A percentile compares a stretch with the other conserved stretches of the same genome.
Evolutionary conservation across 176 grass and related monocot species (phyloP).

Genomic region (Aegilops sharonensis): DNA sequence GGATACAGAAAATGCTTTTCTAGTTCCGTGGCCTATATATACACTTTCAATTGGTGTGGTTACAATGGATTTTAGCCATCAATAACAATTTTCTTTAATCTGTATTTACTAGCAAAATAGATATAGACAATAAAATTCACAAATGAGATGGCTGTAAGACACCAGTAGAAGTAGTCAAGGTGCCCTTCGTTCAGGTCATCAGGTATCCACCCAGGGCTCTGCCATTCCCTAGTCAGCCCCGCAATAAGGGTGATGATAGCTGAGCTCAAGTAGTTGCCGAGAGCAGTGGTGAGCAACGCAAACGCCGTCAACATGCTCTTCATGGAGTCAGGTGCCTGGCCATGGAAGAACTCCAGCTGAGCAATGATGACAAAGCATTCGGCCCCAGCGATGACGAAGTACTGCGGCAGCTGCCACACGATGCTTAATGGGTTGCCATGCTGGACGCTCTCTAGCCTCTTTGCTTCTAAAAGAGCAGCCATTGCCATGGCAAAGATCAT

Average conservation of each 20-base stretch:
- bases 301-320: constrained; percentile 67
- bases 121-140: constrained; percentile 64
- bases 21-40: neutral
- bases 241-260: constrained; percentile 54
- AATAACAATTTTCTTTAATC: constrained; percentile 55
- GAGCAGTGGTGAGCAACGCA: constrained; percentile 52
- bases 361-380: constrained; percentile 63
- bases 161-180: constrained; percentile 79
- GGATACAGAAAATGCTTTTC: neutral
- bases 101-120: constrained; percentile 71
- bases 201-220: constrained; percentile 71
- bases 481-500: constrained; percentile 68
- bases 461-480: constrained; percentile 56
- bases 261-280: constrained; percentile 82
- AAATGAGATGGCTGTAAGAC: constrained; percentile 38
- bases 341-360: constrained; percentile 70
- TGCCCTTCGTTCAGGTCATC: constrained; percentile 79
- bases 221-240: constrained; percentile 26
- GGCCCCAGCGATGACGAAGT: constrained; percentile 56
- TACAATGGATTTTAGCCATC: constrained; percentile 18
- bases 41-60: neutral
- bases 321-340: constrained; percentile 71
- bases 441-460: constrained; percentile 48
- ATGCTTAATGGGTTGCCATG: constrained; percentile 43
- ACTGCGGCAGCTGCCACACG: constrained; percentile 78